These are phyloP conservation scores for Phytophthora pini DNA, from an alignment of 352 stramenopile genomes.

Conservation along the genomic window DNA sequence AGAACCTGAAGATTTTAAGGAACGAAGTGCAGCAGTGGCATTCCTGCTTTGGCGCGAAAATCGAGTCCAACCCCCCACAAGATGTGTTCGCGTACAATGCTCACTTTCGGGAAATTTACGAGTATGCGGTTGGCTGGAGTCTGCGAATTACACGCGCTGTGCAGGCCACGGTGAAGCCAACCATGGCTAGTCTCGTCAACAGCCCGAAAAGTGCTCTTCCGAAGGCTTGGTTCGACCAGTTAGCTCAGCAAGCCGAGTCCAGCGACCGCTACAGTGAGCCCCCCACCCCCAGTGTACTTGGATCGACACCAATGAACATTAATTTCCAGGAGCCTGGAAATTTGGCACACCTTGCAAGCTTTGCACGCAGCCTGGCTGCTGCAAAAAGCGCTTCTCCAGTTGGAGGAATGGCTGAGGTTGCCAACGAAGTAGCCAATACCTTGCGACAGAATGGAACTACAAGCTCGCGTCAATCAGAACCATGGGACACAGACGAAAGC, in stretches of 20 bases:
- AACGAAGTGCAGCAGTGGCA: conserved; percentile 89
- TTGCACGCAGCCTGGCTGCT: conserved; percentile 65
- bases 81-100: conserved; percentile 85
- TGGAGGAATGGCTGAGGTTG: conserved; percentile 47
- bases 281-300: conserved; percentile 37
- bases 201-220: conserved; percentile 80
- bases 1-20: conserved; percentile 74
- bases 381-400: conserved; percentile 29
- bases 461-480: conserved; percentile 58
- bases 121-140: conserved; percentile 78
- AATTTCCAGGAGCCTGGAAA: conserved; percentile 73
- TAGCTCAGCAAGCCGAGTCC: conserved; percentile 52
- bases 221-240: conserved; percentile 80
- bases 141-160: conserved; percentile 79
- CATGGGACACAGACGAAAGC: conserved; percentile 68
- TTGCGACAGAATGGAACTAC: conserved; percentile 47
- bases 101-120: conserved; percentile 85
- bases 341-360: conserved; percentile 72
- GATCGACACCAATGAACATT: conserved; percentile 32
- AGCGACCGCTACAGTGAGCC: conserved; percentile 55
- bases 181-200: conserved; percentile 62
- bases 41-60: conserved; percentile 78
- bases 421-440: conserved; percentile 83
- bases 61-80: conserved; percentile 71
- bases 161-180: conserved; percentile 81